Evolutionary conservation across 805 yeast species (phyloP), one percentile per base, ranked within the genome.

Genomic region (Hyphopichia homilentoma): DNA sequence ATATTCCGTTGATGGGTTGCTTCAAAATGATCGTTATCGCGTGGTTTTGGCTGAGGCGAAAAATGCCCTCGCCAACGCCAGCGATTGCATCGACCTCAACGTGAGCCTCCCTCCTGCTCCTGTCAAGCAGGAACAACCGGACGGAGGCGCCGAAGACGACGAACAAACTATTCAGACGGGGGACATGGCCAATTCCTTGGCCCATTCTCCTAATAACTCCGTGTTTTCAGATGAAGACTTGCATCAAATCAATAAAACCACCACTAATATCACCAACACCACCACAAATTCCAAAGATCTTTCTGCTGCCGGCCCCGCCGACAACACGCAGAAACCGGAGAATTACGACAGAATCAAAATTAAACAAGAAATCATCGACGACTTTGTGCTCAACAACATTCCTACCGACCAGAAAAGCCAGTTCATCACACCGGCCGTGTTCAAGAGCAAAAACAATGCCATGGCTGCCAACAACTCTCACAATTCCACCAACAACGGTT

Each of bases 301-400:
- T 15, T 9, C 32, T 33, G n/a, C n/a, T n/a, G n/a, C n/a, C n/a
- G n/a, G n/a, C 20, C 42, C 16, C 17, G 24, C 22, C 30, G 27
- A 30, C 33, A 9, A 15, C 34, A 33, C 20, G 27, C n/a, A n/a
- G n/a, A n/a, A n/a, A n/a, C n/a, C n/a, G n/a, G n/a, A n/a, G n/a
- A 38, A 38, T 14, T 17, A 12, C 20, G 54, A 50, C 29, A 49
- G 38, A 32, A 27, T 40, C 21, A 49, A 54, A 32, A 54, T 63
- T 43, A 63, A 61, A 35, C 66, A 63, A 38, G 68, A 62, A 38
- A 62, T 61, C 35, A 59, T 62, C 33, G 61, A 60, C 34, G 69
- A 63, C 38, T 63, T 63, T 34, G 38, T 50, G 32, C 45, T 63
- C 41, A 63, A 63, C 45, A 62, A 62, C 36, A 59, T 62, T 23